phyloP scores from a whole-genome alignment of 768 basidiomycete genomes.

The Lepiota brunneoincarnata region DNA sequence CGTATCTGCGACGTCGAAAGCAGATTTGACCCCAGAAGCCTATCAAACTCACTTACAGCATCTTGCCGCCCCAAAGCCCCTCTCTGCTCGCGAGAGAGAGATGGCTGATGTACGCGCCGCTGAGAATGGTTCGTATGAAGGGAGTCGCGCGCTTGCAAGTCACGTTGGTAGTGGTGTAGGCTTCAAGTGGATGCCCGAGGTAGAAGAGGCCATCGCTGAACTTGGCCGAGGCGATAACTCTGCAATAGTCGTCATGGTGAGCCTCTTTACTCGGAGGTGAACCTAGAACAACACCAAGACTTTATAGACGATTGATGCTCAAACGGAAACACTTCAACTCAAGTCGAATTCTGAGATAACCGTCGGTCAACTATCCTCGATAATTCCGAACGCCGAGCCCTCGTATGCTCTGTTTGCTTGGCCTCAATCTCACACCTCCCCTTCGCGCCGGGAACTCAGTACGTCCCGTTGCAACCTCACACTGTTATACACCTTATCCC shows the following conservation, averaged over 20 bases:
- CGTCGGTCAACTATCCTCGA: slow-evolving; percentile 41
- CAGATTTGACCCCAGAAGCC: slow-evolving; percentile 61
- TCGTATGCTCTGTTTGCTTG: slow-evolving; percentile 71
- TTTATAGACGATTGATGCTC: slow-evolving; percentile 61
- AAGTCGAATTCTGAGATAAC: slow-evolving; percentile 35
- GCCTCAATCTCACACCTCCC: slow-evolving; percentile 39
- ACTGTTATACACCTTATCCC: background rate
- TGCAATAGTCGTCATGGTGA: slow-evolving; percentile 64
- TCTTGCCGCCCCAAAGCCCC: slow-evolving; percentile 72
- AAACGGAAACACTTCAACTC: slow-evolving; percentile 58
- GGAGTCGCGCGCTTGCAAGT: slow-evolving; percentile 51
- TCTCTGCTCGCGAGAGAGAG: slow-evolving; percentile 81
- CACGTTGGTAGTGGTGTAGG: slow-evolving; percentile 62
- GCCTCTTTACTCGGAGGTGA: slow-evolving; percentile 21
- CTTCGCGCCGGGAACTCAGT: slow-evolving; percentile 62
- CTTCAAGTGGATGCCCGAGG: slow-evolving; percentile 65
- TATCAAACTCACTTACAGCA: slow-evolving; percentile 76
- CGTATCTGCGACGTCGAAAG: slow-evolving; percentile 76
- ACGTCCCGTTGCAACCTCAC: slow-evolving; percentile 16
- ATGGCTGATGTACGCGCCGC: slow-evolving; percentile 74
- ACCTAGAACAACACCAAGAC: background rate
- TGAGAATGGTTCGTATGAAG: slow-evolving; percentile 60
- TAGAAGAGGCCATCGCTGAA: slow-evolving; percentile 59
- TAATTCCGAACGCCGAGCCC: slow-evolving; percentile 58
- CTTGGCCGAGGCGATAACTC: slow-evolving; percentile 48